Evolutionary conservation across 495 filamentous ascomycete genomes (phyloP).

Genomic region (Hypoxylon cercidicola): DNA sequence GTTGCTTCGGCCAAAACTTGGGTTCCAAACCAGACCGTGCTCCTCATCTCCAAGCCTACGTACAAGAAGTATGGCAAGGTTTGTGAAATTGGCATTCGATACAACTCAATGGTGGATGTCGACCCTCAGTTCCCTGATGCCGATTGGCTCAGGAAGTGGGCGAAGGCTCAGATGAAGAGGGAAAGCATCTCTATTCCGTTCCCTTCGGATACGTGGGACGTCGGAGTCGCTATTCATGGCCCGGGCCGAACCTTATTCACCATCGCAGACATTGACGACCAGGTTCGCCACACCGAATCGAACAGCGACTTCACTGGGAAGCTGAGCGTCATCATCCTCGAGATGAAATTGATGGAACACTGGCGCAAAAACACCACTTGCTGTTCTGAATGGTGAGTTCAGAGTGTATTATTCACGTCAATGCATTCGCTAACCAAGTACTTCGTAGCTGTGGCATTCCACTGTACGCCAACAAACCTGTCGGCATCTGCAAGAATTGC

Average conservation of each 20-base stretch:
- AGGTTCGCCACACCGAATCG: slow-evolving; percentile 50
- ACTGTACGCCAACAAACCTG: slow-evolving; percentile 61
- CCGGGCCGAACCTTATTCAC: slow-evolving; percentile 63
- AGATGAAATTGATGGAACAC: slow-evolving; percentile 60
- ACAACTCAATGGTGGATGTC: slow-evolving; percentile 64
- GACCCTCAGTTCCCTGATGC: slow-evolving; percentile 67
- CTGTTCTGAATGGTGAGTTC: slow-evolving; percentile 66
- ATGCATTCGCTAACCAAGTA: neutral
- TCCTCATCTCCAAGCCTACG: slow-evolving; percentile 65
- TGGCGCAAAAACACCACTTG: slow-evolving; percentile 61
- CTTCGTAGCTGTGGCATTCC: slow-evolving; percentile 63
- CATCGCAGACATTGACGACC: slow-evolving; percentile 69
- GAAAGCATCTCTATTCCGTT: slow-evolving; percentile 65
- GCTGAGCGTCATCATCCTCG: slow-evolving; percentile 66
- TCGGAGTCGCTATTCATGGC: slow-evolving; percentile 55
- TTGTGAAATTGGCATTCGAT: slow-evolving; percentile 54
- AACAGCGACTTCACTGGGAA: slow-evolving; percentile 64
- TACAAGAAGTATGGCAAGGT: slow-evolving; percentile 47
- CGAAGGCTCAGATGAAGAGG: slow-evolving; percentile 60
- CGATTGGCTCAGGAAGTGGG: slow-evolving; percentile 64
- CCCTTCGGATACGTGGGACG: slow-evolving; percentile 63
- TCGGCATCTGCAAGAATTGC: slow-evolving; percentile 64
- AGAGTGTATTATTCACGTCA: neutral
- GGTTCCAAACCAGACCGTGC: slow-evolving; percentile 63
- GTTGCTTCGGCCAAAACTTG: slow-evolving; percentile 60